Percentiles rank a stretch among this genome's conserved stretches.
Conservation (phyloP, 164 flowering plant species). For the Stephania japonica region DNA sequence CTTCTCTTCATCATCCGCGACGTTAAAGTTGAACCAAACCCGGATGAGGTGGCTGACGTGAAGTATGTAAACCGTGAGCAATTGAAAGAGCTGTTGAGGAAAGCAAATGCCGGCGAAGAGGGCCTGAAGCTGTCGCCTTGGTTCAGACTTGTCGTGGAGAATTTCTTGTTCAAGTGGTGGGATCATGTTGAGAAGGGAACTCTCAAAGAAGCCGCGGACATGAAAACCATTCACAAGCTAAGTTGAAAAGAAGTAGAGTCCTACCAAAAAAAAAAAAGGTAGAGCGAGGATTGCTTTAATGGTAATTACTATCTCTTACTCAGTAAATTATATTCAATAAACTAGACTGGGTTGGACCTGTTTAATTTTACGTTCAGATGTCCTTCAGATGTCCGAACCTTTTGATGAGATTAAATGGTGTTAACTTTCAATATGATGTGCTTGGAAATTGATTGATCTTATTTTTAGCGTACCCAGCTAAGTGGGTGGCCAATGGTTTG, state of each 20-base stretch:
- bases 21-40: constrained; percentile 67
- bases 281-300: neutral
- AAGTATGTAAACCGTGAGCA: constrained; percentile 71
- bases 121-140: constrained; percentile 92
- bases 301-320: neutral
- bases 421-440: too few species aligned
- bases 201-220: constrained; percentile 60
- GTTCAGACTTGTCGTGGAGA: constrained; percentile 88
- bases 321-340: neutral
- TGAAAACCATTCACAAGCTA: constrained; percentile 88
- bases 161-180: constrained; percentile 96
- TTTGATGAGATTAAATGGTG: too few species aligned
- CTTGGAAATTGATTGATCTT: too few species aligned
- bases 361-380: too few species aligned
- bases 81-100: constrained; percentile 72
- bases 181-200: constrained; percentile 76
- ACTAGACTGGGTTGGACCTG: neutral
- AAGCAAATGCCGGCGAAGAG: constrained; percentile 89
- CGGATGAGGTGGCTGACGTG: constrained; percentile 82
- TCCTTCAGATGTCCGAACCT: too few species aligned
- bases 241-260: constrained; percentile 23
- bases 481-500: too few species aligned
- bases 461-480: too few species aligned
- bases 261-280: too few species aligned
- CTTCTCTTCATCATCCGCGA: constrained; percentile 86